Evolutionary conservation across 352 stramenopile genomes (phyloP).

Genomic region (Discostella stelligera): DNA sequence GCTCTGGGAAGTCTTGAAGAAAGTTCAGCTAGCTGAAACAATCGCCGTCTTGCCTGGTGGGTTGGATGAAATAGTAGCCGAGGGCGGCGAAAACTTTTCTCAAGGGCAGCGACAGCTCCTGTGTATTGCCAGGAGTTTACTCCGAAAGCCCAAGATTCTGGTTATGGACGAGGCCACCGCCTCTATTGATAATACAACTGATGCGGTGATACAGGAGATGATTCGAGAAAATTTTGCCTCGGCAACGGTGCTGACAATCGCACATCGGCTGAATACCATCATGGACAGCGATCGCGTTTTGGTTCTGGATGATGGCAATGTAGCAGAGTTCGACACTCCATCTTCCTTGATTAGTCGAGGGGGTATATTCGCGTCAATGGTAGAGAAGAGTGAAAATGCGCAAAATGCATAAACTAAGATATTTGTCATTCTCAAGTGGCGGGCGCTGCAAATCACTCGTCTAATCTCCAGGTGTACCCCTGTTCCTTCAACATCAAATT

Average conservation of each 20-base stretch:
- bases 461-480: slow-evolving; percentile 49
- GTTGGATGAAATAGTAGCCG: slow-evolving; percentile 88
- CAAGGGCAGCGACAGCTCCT: slow-evolving; percentile 94
- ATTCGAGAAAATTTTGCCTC: slow-evolving; percentile 91
- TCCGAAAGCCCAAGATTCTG: slow-evolving; percentile 91
- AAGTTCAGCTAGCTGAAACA: slow-evolving; percentile 85
- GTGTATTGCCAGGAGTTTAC: slow-evolving; percentile 91
- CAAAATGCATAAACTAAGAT: slow-evolving; percentile 17
- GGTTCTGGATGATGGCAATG: slow-evolving; percentile 90
- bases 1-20: slow-evolving; percentile 88
- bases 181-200: slow-evolving; percentile 81
- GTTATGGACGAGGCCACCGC: slow-evolving; percentile 97
- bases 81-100: slow-evolving; percentile 92
- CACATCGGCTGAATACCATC: slow-evolving; percentile 96
- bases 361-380: slow-evolving; percentile 84
- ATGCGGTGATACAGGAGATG: slow-evolving; percentile 81
- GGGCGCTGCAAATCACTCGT: slow-evolving; percentile 15
- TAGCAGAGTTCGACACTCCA: slow-evolving; percentile 93
- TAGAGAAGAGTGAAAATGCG: slow-evolving; percentile 63
- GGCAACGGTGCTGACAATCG: slow-evolving; percentile 95
- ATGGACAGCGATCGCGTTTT: slow-evolving; percentile 93
- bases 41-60: slow-evolving; percentile 71
- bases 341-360: slow-evolving; percentile 83
- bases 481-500: slow-evolving; percentile 48
- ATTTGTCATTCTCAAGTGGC: background rate